Percentiles rank a stretch among this genome's conserved stretches.
Evolutionary conservation across 306 rosid genomes (phyloP).

Genomic region (Glycine tomentella): DNA sequence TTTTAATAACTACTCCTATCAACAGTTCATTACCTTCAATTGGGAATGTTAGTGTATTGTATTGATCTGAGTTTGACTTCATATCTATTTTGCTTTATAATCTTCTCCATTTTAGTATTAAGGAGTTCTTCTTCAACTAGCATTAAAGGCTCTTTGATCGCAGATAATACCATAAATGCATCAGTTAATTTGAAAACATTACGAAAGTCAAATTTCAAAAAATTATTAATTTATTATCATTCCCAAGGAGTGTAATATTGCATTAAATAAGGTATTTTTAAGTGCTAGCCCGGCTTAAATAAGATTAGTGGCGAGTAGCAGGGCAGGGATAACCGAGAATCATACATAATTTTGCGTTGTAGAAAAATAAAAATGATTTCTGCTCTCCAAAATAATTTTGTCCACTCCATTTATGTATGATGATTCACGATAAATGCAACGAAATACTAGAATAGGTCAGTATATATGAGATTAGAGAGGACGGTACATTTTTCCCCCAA

Average conservation of each 20-base stretch:
- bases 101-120: not conserved
- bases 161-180: conserved; percentile 4
- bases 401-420: not conserved
- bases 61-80: not conserved
- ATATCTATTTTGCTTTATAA: not conserved
- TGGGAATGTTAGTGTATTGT: no score
- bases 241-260: conserved; percentile 23
- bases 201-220: not conserved
- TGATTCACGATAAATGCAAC: no score
- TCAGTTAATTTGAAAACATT: conserved; percentile 5
- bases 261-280: not conserved
- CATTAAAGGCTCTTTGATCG: conserved; percentile 21
- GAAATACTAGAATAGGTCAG: no score
- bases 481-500: no score
- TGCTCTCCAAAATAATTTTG: no score
- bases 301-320: not conserved
- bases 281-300: not conserved
- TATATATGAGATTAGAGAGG: no score
- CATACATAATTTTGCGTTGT: no score
- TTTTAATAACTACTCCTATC: not conserved
- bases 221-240: conserved; percentile 25
- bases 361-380: no score
- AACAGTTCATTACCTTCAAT: not conserved
- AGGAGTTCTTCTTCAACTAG: not conserved
- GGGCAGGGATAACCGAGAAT: not conserved